Base-by-base conservation (phyloP, 768 basidiomycete species). In the Filobasidium wieringae region DNA sequence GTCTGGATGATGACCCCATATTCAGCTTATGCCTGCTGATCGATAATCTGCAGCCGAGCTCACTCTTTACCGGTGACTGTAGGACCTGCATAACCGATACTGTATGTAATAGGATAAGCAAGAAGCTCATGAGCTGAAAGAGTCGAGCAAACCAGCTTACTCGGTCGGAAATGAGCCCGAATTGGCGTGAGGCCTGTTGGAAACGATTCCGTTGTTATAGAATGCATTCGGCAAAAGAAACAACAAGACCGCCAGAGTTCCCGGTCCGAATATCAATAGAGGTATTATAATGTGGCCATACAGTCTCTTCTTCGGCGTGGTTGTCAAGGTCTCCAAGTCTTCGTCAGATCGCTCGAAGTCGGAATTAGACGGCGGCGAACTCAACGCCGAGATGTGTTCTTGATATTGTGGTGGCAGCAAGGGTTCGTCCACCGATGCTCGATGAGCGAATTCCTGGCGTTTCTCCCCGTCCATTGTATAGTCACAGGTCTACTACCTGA, bases 61-160 rank as follows among this genome's bases (percentile, higher is more conserved):
- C 55, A 69, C 70, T 73, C 72, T 32, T 36, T 49, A 12, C 72
- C 72, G 22, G 72, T 73, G 0, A 67, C 66, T 17, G 69, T 73
- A 11, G 72, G 72, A 27, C 72, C 72, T 37, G 68, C 67, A 59
- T 67, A 73, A 15, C 72, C 72, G 24, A 73, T 63, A 58, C 72
- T 72, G 40, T 1, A 31, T 15, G 24, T 30, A 6, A 8, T 8
- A 34, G 5, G 9, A 53, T 40, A 15, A 40, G 37, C 11, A 40
- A 11, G 43, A 4, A 47, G n/a, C 22, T 6, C 43, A 24, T 6
- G 7, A 12, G 5, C 17, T 4, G 29, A 22, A 4, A 47, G 2
- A 24, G 14, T 47, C 43, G n/a, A 17, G 43, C n/a, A n/a, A n/a
- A n/a, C n/a, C n/a, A n/a, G 29, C 43, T 47, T 19, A 47, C 43